A percentile compares a stretch with the other conserved stretches of the same genome.
phyloP scores from a whole-genome alignment of 441 rosid species.

The Gossypium gossypioides region DNA sequence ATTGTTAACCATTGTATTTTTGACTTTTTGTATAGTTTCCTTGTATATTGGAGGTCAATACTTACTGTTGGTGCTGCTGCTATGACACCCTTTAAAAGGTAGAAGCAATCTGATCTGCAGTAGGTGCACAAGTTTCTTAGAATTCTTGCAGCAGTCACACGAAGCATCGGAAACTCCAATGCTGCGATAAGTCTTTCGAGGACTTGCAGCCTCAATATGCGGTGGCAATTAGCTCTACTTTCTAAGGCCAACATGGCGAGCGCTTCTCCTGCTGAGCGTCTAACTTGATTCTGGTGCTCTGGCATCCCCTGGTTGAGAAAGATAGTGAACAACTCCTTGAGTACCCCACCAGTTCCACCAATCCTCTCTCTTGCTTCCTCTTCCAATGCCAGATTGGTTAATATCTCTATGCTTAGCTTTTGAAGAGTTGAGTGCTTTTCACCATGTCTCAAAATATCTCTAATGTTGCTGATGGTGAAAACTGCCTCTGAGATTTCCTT shows the following conservation, averaged over 20 bases:
- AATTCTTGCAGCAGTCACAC: conserved; percentile 67
- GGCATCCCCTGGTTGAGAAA: conserved; percentile 42
- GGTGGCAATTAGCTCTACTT: conserved; percentile 58
- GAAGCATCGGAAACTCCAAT: conserved; percentile 41
- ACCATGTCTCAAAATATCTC: conserved; percentile 60
- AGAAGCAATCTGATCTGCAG: conserved; percentile 39
- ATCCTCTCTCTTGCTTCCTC: conserved; percentile 65
- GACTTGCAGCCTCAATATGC: conserved; percentile 47
- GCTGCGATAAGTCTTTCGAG: conserved; percentile 43
- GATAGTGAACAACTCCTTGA: conserved; percentile 65
- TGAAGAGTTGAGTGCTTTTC: conserved; percentile 54
- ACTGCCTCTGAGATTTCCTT: conserved; percentile 76
- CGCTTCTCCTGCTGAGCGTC: conserved; percentile 80
- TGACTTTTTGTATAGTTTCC: neutral
- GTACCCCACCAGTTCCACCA: conserved; percentile 77
- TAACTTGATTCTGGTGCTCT: conserved; percentile 35
- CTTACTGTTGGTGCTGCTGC: conserved; percentile 66
- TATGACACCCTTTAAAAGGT: conserved; percentile 34
- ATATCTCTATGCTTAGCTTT: conserved; percentile 56
- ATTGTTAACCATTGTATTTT: neutral
- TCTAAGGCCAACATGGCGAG: conserved; percentile 75
- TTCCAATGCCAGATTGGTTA: conserved; percentile 63
- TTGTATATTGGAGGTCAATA: neutral
- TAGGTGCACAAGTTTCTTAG: conserved; percentile 57
- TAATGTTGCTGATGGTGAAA: conserved; percentile 71